A percentile compares a stretch with the other conserved stretches of the same genome.
phyloP scores from a whole-genome alignment of 2,329 filamentous ascomycete species.

The Dactylellina leptospora region DNA sequence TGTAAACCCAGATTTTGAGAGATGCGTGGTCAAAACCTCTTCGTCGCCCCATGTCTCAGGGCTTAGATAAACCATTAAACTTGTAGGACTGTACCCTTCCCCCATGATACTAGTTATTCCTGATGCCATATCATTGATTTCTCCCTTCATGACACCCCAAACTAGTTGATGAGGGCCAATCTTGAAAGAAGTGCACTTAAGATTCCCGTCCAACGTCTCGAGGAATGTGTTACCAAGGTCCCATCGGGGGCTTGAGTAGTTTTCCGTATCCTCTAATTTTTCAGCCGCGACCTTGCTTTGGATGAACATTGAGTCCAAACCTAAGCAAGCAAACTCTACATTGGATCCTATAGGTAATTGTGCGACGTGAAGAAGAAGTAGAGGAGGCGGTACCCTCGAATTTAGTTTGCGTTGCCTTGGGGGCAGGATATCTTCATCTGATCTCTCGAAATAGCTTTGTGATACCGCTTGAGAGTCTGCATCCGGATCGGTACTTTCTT shows the following conservation, averaged over 20 bases:
- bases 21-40: not conserved
- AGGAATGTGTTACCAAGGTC: not conserved
- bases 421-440: constrained; percentile 56
- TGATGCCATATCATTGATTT: not conserved
- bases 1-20: constrained; percentile 4
- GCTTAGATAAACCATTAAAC: constrained; percentile 32
- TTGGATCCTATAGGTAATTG: constrained; percentile 76
- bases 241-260: not conserved
- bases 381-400: constrained; percentile 66
- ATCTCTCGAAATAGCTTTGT: constrained; percentile 56
- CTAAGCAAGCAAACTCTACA: constrained; percentile 75
- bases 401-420: constrained; percentile 51
- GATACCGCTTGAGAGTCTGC: constrained; percentile 58
- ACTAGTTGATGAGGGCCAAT: constrained; percentile 20
- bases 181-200: constrained; percentile 13
- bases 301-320: constrained; percentile 53
- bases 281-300: constrained; percentile 6
- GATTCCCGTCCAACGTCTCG: not conserved
- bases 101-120: constrained; percentile 1
- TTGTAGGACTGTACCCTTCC: constrained; percentile 8
- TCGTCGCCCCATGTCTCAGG: constrained; percentile 13
- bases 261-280: constrained; percentile 4
- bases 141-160: constrained; percentile 27
- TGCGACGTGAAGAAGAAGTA: constrained; percentile 79
- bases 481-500: constrained; percentile 57